Base-by-base conservation (phyloP, 306 rosid genomes). In the Casuarina glauca region DNA sequence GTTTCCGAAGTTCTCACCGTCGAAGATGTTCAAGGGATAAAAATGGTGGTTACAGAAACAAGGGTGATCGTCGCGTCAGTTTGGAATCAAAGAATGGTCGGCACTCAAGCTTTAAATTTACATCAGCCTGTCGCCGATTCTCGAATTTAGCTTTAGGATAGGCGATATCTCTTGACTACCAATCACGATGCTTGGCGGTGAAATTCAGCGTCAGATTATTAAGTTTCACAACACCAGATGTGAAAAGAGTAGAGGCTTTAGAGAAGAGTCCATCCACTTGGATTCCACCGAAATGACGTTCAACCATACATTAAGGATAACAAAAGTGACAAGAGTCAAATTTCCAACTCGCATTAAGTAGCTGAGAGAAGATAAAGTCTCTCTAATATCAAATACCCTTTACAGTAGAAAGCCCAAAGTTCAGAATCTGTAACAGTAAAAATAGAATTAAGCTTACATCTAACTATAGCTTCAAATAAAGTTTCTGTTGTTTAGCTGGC, bases 401-500 rank as follows among this genome's bases (percentile, higher is more conserved):
- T 74, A 79, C 77, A 86, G 53, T 57, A 78, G 61, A 19, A 87
- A 7, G 10, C 48, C 54, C 32, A 82, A 26, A 75, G 75, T 75
- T 74, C 83, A 60, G 76, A 39, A 66, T 53, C 67, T 61, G 76
- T 82, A 80, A 84, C 88, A 85, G 74, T 75, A 74, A 74, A 75
- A 41, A 73, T 45, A 75, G 78, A 78, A 52, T 26, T 20, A 72
- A 82, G 76, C 72, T 43, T 51, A 62, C 87, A 20, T 73, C 78
- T 69, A 73, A 74, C 78, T 77, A 84, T 61, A 55, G 51, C 51
- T 78, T 74, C 79, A 72, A 60, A 69, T 55, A 42, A 73, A 74
- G 84, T 82, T 80, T 84, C 71, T 68, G 83, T 70, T 70, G 84
- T 74, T 76, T 80, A 86, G 89, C 84, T 70, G 84, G 75, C 80